A percentile compares a stretch with the other conserved stretches of the same genome.
These are phyloP conservation scores for Prunus padus DNA, from an alignment of 306 rosid genomes.

Conservation along the genomic window DNA sequence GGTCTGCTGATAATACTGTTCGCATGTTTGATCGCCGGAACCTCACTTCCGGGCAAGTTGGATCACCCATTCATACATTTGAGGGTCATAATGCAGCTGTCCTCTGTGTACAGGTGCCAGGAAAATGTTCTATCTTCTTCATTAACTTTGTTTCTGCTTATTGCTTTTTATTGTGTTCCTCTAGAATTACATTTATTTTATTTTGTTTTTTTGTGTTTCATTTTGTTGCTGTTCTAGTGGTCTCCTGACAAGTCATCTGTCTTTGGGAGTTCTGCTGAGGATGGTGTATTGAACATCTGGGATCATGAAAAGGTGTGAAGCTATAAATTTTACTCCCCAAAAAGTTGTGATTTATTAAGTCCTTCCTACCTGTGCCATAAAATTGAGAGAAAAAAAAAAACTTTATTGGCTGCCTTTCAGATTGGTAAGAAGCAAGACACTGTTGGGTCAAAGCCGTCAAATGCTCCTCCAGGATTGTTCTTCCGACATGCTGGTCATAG, in stretches of 20 bases:
- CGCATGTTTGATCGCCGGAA: slow-evolving; percentile 85
- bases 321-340: neutral
- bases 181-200: neutral
- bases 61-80: slow-evolving; percentile 39
- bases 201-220: neutral
- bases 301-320: slow-evolving; percentile 78
- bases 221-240: slow-evolving; percentile 61
- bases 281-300: slow-evolving; percentile 91
- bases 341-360: neutral
- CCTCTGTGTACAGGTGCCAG: slow-evolving; percentile 47
- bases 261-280: slow-evolving; percentile 99
- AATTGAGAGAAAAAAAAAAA: neutral
- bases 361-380: neutral
- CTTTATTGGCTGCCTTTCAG: slow-evolving; percentile 31
- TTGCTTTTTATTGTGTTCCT: neutral
- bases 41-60: slow-evolving; percentile 36
- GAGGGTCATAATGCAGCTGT: slow-evolving; percentile 48
- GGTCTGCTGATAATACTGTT: slow-evolving; percentile 51
- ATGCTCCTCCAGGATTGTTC: slow-evolving; percentile 77
- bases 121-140: neutral
- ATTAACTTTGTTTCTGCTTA: neutral
- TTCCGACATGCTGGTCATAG: slow-evolving; percentile 99
- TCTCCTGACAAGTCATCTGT: slow-evolving; percentile 93
- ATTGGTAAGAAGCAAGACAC: slow-evolving; percentile 61
- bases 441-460: slow-evolving; percentile 40